These are phyloP conservation scores for Aspergillus luchuensis DNA, from an alignment of 2,329 filamentous ascomycete species.

Conservation along the genomic window DNA sequence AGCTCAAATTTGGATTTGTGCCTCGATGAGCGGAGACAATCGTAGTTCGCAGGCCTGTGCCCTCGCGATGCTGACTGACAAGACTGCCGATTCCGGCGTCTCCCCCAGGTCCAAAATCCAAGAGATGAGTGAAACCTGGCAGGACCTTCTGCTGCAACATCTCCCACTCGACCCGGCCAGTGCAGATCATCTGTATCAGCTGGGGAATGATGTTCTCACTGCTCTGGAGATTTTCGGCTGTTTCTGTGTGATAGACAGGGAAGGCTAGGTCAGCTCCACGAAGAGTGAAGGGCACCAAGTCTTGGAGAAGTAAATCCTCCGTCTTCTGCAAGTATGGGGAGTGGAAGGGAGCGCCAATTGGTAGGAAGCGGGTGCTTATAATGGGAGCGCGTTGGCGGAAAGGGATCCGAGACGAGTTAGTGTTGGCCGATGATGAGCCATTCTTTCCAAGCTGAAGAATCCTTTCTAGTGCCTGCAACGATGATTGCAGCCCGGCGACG, in stretches of 20 bases:
- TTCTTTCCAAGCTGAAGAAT: not conserved
- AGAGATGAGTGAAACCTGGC: not conserved
- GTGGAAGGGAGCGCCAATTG: conserved; percentile 46
- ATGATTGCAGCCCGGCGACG: conserved; percentile 32
- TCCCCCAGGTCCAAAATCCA: conserved; percentile 3
- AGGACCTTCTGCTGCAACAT: not conserved
- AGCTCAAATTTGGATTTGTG: not conserved
- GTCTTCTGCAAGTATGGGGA: conserved; percentile 33
- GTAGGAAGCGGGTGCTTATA: conserved; percentile 37
- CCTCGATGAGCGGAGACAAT: not conserved
- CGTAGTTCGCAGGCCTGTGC: not conserved
- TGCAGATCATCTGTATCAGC: not conserved
- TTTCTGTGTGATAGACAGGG: not conserved
- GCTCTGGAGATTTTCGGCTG: not conserved
- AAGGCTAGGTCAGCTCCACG: not conserved
- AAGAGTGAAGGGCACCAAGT: not conserved
- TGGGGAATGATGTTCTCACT: not conserved
- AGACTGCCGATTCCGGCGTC: not conserved
- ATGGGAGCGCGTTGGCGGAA: conserved; percentile 35
- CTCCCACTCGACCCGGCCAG: not conserved
- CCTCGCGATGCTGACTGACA: not conserved
- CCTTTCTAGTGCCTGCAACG: conserved; percentile 17
- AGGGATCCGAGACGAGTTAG: conserved; percentile 26
- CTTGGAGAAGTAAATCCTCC: not conserved
- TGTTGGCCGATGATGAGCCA: not conserved